A percentile compares a stretch with the other conserved stretches of the same genome.
Conservation (phyloP, 352 stramenopile genomes). For the Pythium chondricola region DNA sequence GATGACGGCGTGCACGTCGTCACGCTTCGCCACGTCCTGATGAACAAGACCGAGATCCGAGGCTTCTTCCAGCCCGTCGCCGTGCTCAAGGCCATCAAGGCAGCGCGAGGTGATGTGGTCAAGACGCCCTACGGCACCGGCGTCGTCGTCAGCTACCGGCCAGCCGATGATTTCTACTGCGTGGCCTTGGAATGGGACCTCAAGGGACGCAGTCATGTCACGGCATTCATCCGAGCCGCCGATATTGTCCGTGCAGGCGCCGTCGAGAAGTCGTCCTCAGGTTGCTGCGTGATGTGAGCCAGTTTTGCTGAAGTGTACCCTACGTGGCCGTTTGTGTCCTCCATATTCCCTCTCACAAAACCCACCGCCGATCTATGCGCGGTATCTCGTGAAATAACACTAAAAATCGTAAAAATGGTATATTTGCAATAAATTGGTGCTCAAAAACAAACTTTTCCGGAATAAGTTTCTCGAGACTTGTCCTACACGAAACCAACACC, state of each 20-base stretch:
- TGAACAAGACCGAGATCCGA: constrained; percentile 33
- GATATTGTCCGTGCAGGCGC: constrained; percentile 48
- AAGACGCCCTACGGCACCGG: constrained; percentile 72
- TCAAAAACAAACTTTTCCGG: not conserved
- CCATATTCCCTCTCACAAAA: not conserved
- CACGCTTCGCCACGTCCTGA: constrained; percentile 43
- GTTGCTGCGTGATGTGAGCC: constrained; percentile 70
- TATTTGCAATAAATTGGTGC: too few relatives aligned
- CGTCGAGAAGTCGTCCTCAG: constrained; percentile 50
- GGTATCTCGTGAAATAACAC: not conserved
- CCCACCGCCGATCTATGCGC: too few relatives aligned
- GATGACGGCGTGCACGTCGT: constrained; percentile 70
- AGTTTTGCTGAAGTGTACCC: constrained; percentile 3
- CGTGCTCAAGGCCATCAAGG: constrained; percentile 52
- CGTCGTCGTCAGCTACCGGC: constrained; percentile 62
- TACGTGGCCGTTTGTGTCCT: not conserved
- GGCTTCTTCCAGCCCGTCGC: constrained; percentile 56
- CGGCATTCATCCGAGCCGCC: constrained; percentile 48
- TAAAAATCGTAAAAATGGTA: not conserved
- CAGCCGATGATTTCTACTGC: constrained; percentile 53
- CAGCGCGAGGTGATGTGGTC: constrained; percentile 70
- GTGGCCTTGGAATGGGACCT: constrained; percentile 66
- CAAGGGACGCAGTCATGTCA: constrained; percentile 43
- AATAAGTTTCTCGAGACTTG: not conserved
- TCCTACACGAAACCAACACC: constrained; percentile 1